Conservation (phyloP, 2,329 filamentous ascomycete genomes). For the Hymenoscyphus salicellus region DNA sequence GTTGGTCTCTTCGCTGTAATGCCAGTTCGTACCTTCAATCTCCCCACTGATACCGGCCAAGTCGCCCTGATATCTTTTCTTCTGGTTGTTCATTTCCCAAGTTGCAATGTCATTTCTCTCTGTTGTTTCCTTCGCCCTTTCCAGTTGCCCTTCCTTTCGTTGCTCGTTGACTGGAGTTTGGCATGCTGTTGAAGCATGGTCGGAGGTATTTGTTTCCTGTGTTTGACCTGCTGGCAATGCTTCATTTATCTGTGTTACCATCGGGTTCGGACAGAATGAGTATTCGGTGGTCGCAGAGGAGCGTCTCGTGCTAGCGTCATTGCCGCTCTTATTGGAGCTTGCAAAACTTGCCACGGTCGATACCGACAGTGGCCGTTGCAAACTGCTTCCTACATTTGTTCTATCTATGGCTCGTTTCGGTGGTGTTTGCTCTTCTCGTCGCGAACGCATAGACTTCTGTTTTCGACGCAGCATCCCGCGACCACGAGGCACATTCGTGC, state of each 20-base stretch:
- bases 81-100: neutral
- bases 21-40: neutral
- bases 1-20: neutral
- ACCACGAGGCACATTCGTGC: neutral
- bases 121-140: neutral
- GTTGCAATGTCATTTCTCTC: neutral
- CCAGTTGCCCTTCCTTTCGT: neutral
- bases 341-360: no score
- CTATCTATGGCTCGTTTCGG: neutral
- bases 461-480: neutral
- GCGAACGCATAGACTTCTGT: neutral
- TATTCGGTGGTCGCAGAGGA: neutral
- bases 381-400: neutral
- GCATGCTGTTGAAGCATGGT: neutral
- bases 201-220: neutral
- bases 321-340: neutral
- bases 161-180: neutral
- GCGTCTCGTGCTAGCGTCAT: neutral
- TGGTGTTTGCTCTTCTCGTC: neutral
- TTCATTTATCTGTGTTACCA: neutral
- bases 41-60: neutral
- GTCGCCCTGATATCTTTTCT: neutral
- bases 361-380: no score
- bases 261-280: slow-evolving; percentile 4
- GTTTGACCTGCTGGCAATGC: neutral